Evolutionary conservation across 2,329 filamentous ascomycete genomes (phyloP).

Genomic region (Chaetothyriales sp.): DNA sequence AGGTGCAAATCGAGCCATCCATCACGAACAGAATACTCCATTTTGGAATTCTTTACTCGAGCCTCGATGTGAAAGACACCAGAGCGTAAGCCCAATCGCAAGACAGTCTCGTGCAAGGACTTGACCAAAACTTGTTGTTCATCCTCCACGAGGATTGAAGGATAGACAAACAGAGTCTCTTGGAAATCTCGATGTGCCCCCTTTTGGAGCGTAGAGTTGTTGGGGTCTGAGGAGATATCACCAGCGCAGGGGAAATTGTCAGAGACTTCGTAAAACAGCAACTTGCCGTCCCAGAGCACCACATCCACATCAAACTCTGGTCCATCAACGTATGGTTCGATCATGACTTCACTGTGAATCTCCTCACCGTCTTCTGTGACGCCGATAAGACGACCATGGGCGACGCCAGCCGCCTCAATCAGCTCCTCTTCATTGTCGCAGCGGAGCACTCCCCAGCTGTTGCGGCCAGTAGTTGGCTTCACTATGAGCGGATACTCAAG

Average conservation of each 20-base stretch:
- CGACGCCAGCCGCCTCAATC: constrained; percentile 12
- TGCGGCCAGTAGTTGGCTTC: constrained; percentile 25
- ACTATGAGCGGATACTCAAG: constrained; percentile 22
- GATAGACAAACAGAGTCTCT: constrained; percentile 14
- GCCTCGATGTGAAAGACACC: constrained; percentile 21
- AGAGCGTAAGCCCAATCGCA: constrained; percentile 15
- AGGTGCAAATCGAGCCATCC: background rate
- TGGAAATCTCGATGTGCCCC: constrained; percentile 7
- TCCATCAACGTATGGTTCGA: constrained; percentile 28
- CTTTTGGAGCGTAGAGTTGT: background rate
- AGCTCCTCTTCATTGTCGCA: constrained; percentile 20
- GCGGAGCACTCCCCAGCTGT: constrained; percentile 22
- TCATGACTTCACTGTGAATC: constrained; percentile 18
- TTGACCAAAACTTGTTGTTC: constrained; percentile 8
- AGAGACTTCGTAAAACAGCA: constrained; percentile 27
- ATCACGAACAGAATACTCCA: constrained; percentile 7
- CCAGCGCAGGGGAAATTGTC: constrained; percentile 26
- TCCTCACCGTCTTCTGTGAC: background rate
- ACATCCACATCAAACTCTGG: constrained; percentile 32
- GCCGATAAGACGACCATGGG: constrained; percentile 6
- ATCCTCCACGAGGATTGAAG: constrained; percentile 13
- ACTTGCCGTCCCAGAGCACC: constrained; percentile 24
- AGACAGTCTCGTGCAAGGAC: constrained; percentile 13
- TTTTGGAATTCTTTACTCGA: constrained; percentile 16
- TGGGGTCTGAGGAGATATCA: constrained; percentile 7